Evolutionary conservation across 805 yeast genomes (phyloP).

Genomic region (Candida sakaeoensis): DNA sequence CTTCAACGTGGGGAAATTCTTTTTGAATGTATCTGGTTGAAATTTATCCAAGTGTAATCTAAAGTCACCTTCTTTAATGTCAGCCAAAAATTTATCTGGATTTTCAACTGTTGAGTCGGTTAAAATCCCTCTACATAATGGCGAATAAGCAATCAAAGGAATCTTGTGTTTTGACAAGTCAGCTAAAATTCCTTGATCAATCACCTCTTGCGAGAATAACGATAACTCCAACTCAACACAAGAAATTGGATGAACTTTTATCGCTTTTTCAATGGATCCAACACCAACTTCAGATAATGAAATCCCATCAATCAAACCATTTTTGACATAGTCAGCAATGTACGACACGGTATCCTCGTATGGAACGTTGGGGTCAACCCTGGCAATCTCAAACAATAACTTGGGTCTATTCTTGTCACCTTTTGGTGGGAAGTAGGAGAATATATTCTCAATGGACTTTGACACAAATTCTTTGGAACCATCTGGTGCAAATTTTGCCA

Average conservation of each 20-base stretch:
- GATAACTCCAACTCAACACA: slow-evolving; percentile 81
- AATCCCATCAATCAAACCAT: slow-evolving; percentile 65
- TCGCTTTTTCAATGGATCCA: slow-evolving; percentile 57
- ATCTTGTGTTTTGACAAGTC: slow-evolving; percentile 55
- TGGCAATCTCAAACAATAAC: slow-evolving; percentile 63
- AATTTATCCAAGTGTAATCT: slow-evolving; percentile 54
- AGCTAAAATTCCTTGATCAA: slow-evolving; percentile 59
- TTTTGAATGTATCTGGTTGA: slow-evolving; percentile 49
- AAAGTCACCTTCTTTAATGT: slow-evolving; percentile 55
- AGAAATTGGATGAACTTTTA: slow-evolving; percentile 51
- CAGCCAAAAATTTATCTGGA: slow-evolving; percentile 28
- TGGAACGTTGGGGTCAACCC: slow-evolving; percentile 58
- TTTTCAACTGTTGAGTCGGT: slow-evolving; percentile 54
- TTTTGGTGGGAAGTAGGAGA: slow-evolving; percentile 23
- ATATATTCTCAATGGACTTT: slow-evolving; percentile 45
- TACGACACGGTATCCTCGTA: slow-evolving; percentile 56
- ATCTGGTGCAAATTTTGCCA: slow-evolving; percentile 39
- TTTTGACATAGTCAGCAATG: slow-evolving; percentile 55
- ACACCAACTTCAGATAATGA: slow-evolving; percentile 73
- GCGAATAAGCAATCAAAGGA: slow-evolving; percentile 78
- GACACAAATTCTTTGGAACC: slow-evolving; percentile 47
- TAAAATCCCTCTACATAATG: slow-evolving; percentile 74
- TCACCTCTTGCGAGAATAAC: slow-evolving; percentile 59
- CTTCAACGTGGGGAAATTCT: slow-evolving; percentile 50
- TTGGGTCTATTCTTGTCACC: slow-evolving; percentile 27